A percentile compares a stretch with the other conserved stretches of the same genome.
Evolutionary conservation across 768 basidiomycete species (phyloP).

Genomic region (Coprinopsis marcescibilis): DNA sequence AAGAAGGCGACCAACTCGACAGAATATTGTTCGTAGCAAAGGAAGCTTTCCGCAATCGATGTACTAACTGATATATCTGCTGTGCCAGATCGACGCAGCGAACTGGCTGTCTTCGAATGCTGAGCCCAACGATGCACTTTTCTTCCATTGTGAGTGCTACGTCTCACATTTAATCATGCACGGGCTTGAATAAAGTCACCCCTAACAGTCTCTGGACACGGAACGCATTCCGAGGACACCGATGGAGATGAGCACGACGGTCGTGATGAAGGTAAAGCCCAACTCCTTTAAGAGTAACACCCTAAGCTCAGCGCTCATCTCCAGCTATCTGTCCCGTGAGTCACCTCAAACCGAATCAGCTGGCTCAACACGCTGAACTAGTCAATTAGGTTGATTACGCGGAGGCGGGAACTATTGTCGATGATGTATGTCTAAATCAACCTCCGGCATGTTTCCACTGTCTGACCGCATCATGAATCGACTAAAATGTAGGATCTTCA

Average conservation of each 20-base stretch:
- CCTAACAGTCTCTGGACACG: slow-evolving; percentile 82
- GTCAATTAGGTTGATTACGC: slow-evolving; percentile 40
- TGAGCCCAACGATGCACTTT: slow-evolving; percentile 74
- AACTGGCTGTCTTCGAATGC: slow-evolving; percentile 86
- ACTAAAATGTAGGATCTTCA: slow-evolving; percentile 55
- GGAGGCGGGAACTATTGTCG: slow-evolving; percentile 70
- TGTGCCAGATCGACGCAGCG: slow-evolving; percentile 64
- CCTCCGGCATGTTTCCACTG: neutral
- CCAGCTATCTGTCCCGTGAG: slow-evolving; percentile 85
- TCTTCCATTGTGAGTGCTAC: slow-evolving; percentile 77
- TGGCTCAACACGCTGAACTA: neutral
- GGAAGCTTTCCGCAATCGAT: neutral
- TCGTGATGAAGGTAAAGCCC: slow-evolving; percentile 59
- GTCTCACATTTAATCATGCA: neutral
- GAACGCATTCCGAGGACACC: slow-evolving; percentile 78
- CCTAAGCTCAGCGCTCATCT: neutral
- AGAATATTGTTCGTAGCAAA: slow-evolving; percentile 62
- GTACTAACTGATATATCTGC: slow-evolving; percentile 5
- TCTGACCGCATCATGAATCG: neutral
- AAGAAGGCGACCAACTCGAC: slow-evolving; percentile 63
- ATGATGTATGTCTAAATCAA: slow-evolving; percentile 59
- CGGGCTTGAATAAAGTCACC: neutral
- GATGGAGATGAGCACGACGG: slow-evolving; percentile 86
- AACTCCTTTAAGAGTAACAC: neutral
- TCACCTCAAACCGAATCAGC: slow-evolving; percentile 12